Evolutionary conservation across 2,329 filamentous ascomycete species (phyloP), one percentile per base, ranked within the genome.

Genomic region (Paracamarosporium sp.): DNA sequence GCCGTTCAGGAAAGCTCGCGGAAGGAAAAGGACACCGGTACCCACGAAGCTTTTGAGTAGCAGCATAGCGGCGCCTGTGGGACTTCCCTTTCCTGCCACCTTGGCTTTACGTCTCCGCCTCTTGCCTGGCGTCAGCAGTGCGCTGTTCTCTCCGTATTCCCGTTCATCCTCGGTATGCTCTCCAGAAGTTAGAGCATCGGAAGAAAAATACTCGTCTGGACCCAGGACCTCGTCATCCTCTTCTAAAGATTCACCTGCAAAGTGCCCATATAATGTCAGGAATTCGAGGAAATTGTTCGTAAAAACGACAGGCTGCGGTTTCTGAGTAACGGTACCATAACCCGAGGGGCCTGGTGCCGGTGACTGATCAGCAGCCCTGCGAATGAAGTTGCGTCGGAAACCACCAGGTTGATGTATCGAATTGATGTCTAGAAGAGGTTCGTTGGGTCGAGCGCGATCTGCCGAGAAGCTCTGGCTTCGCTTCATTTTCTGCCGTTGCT

Each of bases 41-140:
- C 96, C 95, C 46, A 99, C 95, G 73, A 99, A 99, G 0, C 94
- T 98, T 81, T 99, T 99, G 64, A 99, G 87, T 40, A 99, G 83
- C 53, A 99, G 84, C 66, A 97, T 78, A 11, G 91, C 89, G 9
- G 95, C 94, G 60, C 90, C 91, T 62, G 88, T 88, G 3, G 91
- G 88, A 48, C 87, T 90, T 67, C 92, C 93, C 53, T 88, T 93
- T 36, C 93, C 92, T 59, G 87, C 86, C 51, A 88, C 86, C 40
- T 91, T 89, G 80, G 92, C 94, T 72, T 92, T 88, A 78, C 88
- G 89, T 70, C 92, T 86, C 78, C 87, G 90, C 58, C 88, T 86
- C 67, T 91, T 84, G 11, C 82, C 83, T 5, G 85, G 84, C 11
- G 83, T 90, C 59, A 99, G 83, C 7, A 99, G 82, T 2, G 92